These are phyloP conservation scores for Boletus calvinii DNA, from an alignment of 1,284 basidiomycete genomes.

Conservation along the genomic window DNA sequence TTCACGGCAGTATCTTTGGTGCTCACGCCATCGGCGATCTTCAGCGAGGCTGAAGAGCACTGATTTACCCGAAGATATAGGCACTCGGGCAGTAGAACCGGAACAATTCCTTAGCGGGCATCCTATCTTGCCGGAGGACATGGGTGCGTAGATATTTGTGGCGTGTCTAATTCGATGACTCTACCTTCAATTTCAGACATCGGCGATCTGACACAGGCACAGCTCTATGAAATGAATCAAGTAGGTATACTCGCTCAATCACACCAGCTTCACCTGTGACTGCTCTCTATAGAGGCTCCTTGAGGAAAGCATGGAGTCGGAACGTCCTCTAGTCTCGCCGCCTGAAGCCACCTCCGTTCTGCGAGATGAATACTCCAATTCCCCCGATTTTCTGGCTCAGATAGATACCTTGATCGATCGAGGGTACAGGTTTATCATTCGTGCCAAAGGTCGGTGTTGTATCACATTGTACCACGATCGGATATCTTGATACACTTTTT, in stretches of 20 bases:
- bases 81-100: background rate
- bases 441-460: slow-evolving; percentile 57
- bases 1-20: background rate
- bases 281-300: slow-evolving; percentile 40
- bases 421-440: slow-evolving; percentile 63
- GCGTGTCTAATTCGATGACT: background rate
- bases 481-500: slow-evolving; percentile 14
- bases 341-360: slow-evolving; percentile 50
- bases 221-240: slow-evolving; percentile 53
- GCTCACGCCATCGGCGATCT: background rate
- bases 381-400: slow-evolving; percentile 58
- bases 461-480: slow-evolving; percentile 31
- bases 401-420: slow-evolving; percentile 58
- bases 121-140: slow-evolving; percentile 32
- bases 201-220: slow-evolving; percentile 33
- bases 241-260: slow-evolving; percentile 22
- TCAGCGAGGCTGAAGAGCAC: slow-evolving; percentile 31
- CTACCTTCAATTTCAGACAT: slow-evolving; percentile 26
- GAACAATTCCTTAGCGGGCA: slow-evolving; percentile 31
- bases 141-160: slow-evolving; percentile 18
- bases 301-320: slow-evolving; percentile 45
- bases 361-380: slow-evolving; percentile 64
- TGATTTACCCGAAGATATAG: slow-evolving; percentile 23
- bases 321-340: slow-evolving; percentile 51
- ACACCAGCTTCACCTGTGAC: slow-evolving; percentile 5